Base-by-base conservation (phyloP, 2,329 filamentous ascomycete genomes). In the Plenodomus biglobosus region DNA sequence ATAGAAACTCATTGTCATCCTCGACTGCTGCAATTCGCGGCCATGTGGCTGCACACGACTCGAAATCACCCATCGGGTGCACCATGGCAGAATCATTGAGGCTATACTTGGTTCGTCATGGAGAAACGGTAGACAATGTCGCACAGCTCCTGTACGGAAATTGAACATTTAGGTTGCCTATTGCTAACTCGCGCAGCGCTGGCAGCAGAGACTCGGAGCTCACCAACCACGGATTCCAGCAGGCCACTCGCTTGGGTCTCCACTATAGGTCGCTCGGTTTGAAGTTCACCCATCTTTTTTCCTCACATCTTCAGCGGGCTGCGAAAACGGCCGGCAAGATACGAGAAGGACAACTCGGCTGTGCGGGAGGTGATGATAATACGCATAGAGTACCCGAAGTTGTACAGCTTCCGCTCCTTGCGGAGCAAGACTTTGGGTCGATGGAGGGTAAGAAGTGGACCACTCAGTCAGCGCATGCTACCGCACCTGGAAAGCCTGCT, bases 81-180 rank as follows among this genome's bases (percentile, higher is more conserved):
- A 58, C 35, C 46, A 64, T 63, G 63, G 55, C 51, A 43, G 56
- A 46, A 47, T 58, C 58, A 46, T 83, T 87, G 81, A 80, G 79
- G 65, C 71, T 96, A 46, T 84, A 91, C 63, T 80, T 96, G 61
- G 84, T 95, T 63, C 85, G 91, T 47, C 91, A 96, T 78, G 91
- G 86, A 65, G 91, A 96, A 75, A 92, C 90, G 15, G 88, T 95
- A 56, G 88, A 96, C 74, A 96, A 96, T 70, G 86, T 94, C 49
- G 87, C 86, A 35, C 82, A 85, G 45, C 73, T 89, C 50, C 92
- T 88, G 86, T 89, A 78, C 50, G 51, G 46, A 56, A 2, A 18
- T 44, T 18, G 18, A 18, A n/a, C 22, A 20, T n/a, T 35, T 22
- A 21, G 11, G 15, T 15, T 18, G 24, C 6, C 41, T 34, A 3